Percentiles rank a stretch among this genome's conserved stretches.
These are phyloP conservation scores for Wickerhamomyces alni DNA, from an alignment of 805 yeast species.

Conservation along the genomic window DNA sequence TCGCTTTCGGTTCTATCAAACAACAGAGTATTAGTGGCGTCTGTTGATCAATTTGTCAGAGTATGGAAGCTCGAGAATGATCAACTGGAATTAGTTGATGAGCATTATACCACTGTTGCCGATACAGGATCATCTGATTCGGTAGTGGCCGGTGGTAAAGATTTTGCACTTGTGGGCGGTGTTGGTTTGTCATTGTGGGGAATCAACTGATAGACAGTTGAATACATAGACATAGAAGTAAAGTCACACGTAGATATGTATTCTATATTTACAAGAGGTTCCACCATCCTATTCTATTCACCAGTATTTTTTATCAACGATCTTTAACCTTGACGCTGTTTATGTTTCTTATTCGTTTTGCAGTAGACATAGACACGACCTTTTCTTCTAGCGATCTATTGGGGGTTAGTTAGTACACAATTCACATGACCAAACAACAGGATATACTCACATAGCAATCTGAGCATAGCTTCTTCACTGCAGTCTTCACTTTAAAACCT, in stretches of 20 bases:
- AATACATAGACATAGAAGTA: too few relatives aligned
- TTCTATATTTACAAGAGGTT: not conserved
- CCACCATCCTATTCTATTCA: not conserved
- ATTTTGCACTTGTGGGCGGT: constrained; percentile 60
- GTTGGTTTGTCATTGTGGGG: constrained; percentile 67
- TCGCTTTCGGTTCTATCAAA: constrained; percentile 37
- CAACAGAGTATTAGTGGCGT: constrained; percentile 46
- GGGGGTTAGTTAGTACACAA: not conserved
- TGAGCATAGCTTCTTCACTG: constrained; percentile 89
- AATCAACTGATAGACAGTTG: too few relatives aligned
- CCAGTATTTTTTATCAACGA: too few relatives aligned
- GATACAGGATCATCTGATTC: constrained; percentile 77
- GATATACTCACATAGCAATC: constrained; percentile 59
- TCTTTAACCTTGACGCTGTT: constrained; percentile 83
- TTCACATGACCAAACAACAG: not conserved
- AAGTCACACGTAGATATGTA: too few relatives aligned
- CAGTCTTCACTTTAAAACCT: constrained; percentile 85
- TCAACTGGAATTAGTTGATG: constrained; percentile 27
- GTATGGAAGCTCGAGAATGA: constrained; percentile 44
- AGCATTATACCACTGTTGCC: constrained; percentile 72
- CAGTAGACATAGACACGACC: constrained; percentile 93
- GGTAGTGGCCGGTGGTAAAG: constrained; percentile 20
- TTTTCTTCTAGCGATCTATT: constrained; percentile 80
- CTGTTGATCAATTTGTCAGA: constrained; percentile 79
- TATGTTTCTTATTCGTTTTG: constrained; percentile 88